Evolutionary conservation across 2,329 filamentous ascomycete species (phyloP).

Genomic region (Exophiala lecanii-corni): DNA sequence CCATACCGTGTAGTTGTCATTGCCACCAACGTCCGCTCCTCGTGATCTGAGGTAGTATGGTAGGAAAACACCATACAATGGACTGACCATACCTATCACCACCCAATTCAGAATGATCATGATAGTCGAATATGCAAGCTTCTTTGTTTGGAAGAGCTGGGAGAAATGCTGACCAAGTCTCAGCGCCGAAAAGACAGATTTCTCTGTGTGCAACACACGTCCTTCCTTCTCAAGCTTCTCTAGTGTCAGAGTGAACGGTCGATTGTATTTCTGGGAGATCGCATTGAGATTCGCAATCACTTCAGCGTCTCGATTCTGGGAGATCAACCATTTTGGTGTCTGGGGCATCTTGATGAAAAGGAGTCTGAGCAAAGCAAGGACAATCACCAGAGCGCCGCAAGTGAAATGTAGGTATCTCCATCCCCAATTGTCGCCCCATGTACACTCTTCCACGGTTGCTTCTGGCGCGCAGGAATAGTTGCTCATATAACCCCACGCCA

Average conservation of each 20-base stretch:
- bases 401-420: conserved; percentile 57
- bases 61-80: conserved; percentile 70
- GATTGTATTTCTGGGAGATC: conserved; percentile 50
- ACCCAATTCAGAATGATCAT: conserved; percentile 68
- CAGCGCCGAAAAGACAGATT: conserved; percentile 33
- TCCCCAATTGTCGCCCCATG: conserved; percentile 48
- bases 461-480: conserved; percentile 43
- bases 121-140: conserved; percentile 56
- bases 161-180: conserved; percentile 50
- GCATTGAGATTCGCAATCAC: conserved; percentile 46
- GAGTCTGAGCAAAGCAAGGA: conserved; percentile 50
- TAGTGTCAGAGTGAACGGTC: conserved; percentile 48
- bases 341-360: conserved; percentile 52
- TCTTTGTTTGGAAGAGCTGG: conserved; percentile 60
- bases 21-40: conserved; percentile 53
- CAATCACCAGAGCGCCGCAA: conserved; percentile 50
- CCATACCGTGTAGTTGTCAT: conserved; percentile 57
- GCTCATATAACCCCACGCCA: conserved; percentile 50
- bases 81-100: conserved; percentile 67
- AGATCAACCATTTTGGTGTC: conserved; percentile 54
- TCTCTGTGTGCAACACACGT: conserved; percentile 25
- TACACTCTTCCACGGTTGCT: conserved; percentile 42
- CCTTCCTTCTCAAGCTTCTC: conserved; percentile 46
- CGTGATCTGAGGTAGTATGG: conserved; percentile 58
- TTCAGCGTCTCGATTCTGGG: conserved; percentile 50